Evolutionary conservation across 805 yeast genomes (phyloP).

Genomic region (Gaillardinia entomophila): DNA sequence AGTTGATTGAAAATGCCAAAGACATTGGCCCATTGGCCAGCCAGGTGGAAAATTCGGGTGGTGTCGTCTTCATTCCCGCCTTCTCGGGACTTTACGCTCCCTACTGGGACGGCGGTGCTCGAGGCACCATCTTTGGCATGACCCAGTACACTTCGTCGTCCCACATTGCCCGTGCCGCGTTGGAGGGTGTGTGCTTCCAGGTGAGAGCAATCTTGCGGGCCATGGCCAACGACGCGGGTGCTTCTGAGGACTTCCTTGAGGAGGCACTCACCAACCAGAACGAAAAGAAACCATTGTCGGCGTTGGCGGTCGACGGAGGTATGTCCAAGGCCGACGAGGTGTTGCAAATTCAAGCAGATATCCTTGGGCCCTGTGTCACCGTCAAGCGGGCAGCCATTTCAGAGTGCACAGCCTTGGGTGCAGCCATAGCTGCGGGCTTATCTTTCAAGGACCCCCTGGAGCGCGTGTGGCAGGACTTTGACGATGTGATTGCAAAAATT

Average conservation of each 20-base stretch:
- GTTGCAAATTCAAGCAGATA: slow-evolving; percentile 91
- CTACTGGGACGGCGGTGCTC: slow-evolving; percentile 88
- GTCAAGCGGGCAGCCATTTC: slow-evolving; percentile 76
- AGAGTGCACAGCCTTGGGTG: slow-evolving; percentile 94
- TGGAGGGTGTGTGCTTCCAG: slow-evolving; percentile 93
- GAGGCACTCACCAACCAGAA: slow-evolving; percentile 42
- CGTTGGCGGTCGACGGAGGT: slow-evolving; percentile 87
- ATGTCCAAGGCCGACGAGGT: slow-evolving; percentile 88
- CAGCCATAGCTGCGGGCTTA: slow-evolving; percentile 93
- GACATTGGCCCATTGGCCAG: slow-evolving; percentile 90
- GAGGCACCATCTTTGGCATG: slow-evolving; percentile 90
- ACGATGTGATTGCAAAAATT: slow-evolving; percentile 51
- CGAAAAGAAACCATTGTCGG: slow-evolving; percentile 39
- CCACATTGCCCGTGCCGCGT: slow-evolving; percentile 90
- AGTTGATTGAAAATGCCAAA: slow-evolving; percentile 71
- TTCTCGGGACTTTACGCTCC: slow-evolving; percentile 94
- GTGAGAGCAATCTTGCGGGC: slow-evolving; percentile 86
- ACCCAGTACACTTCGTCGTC: slow-evolving; percentile 89
- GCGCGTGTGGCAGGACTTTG: slow-evolving; percentile 69
- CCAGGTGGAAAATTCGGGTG: slow-evolving; percentile 75
- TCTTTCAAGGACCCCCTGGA: slow-evolving; percentile 42
- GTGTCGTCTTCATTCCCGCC: slow-evolving; percentile 93
- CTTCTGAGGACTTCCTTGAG: slow-evolving; percentile 52
- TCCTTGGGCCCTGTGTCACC: slow-evolving; percentile 79
- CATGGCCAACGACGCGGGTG: slow-evolving; percentile 81